Evolutionary conservation across 1,284 basidiomycete species (phyloP).

Genomic region (Cystobasidiaceae sp.): DNA sequence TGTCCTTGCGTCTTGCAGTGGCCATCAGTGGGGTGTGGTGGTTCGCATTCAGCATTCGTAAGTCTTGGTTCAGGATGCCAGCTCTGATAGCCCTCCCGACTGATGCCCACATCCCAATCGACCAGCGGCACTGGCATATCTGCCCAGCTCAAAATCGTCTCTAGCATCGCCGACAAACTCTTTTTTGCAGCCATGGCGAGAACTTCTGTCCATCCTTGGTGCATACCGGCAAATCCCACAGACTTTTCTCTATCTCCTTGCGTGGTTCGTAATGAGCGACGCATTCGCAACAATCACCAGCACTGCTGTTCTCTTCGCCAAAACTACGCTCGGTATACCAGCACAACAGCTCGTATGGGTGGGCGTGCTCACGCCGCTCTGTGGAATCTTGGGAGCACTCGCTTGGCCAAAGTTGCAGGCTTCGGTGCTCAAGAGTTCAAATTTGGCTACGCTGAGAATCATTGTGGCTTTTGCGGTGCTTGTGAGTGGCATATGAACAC

Average conservation of each 20-base stretch:
- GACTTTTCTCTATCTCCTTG: constrained; percentile 77
- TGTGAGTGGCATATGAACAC: constrained; percentile 66
- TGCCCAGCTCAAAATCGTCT: constrained; percentile 10
- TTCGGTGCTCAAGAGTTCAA: constrained; percentile 45
- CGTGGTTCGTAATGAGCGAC: constrained; percentile 87
- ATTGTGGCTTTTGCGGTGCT: constrained; percentile 63
- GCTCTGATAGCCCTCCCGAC: background rate
- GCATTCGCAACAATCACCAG: constrained; percentile 64
- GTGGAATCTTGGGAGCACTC: constrained; percentile 69
- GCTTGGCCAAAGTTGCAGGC: constrained; percentile 64
- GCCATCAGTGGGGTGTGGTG: constrained; percentile 32
- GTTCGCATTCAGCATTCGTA: constrained; percentile 30
- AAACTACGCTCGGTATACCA: constrained; percentile 69
- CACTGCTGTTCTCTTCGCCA: constrained; percentile 73
- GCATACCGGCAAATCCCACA: constrained; percentile 35
- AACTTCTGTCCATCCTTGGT: constrained; percentile 30
- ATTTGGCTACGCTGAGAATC: constrained; percentile 63
- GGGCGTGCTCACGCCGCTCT: constrained; percentile 60
- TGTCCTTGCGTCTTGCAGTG: constrained; percentile 33
- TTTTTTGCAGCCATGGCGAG: constrained; percentile 30
- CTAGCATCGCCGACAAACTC: background rate
- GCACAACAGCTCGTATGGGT: constrained; percentile 65
- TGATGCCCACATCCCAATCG: no score
- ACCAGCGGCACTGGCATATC: constrained; percentile 22
- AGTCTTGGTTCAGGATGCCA: constrained; percentile 32